Percentiles rank a stretch among this genome's conserved stretches.
Conservation (phyloP, 768 basidiomycete species). For the Leucogyrophana mollusca region DNA sequence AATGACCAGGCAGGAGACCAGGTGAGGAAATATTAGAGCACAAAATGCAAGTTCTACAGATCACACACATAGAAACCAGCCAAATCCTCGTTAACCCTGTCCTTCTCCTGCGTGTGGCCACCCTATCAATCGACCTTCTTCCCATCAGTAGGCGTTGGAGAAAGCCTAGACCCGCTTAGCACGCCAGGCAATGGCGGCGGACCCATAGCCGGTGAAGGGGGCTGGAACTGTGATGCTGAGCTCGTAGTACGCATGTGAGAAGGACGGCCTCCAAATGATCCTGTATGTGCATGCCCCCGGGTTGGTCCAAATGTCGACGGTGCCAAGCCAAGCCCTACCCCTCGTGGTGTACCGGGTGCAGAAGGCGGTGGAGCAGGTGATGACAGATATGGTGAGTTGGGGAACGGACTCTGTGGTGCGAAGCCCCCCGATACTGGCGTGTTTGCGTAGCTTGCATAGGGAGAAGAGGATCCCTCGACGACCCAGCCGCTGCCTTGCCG, state of each 20-base stretch:
- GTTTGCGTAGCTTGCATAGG: slow-evolving; percentile 33
- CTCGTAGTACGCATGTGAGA: slow-evolving; percentile 2
- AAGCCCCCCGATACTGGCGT: slow-evolving; percentile 34
- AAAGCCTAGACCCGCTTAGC: neutral
- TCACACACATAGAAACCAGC: too few species aligned
- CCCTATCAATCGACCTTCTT: slow-evolving; percentile 26
- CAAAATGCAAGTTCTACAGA: too few species aligned
- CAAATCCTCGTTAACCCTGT: too few species aligned
- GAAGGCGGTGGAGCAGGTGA: slow-evolving; percentile 32
- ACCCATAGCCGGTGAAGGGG: slow-evolving; percentile 20
- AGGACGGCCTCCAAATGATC: slow-evolving; percentile 15
- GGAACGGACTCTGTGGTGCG: slow-evolving; percentile 23
- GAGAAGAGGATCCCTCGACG: slow-evolving; percentile 46
- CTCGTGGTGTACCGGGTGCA: slow-evolving; percentile 21
- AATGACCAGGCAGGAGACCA: too few species aligned
- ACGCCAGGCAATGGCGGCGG: slow-evolving; percentile 10
- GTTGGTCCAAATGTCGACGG: slow-evolving; percentile 20
- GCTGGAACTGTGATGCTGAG: slow-evolving; percentile 9
- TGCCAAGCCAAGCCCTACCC: slow-evolving; percentile 22
- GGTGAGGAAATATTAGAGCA: too few species aligned
- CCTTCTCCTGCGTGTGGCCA: slow-evolving; percentile 2
- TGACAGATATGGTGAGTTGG: slow-evolving; percentile 29
- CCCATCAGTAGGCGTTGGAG: neutral
- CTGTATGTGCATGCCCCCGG: slow-evolving; percentile 20
- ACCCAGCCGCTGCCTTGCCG: slow-evolving; percentile 62